Evolutionary conservation across 306 rosid species (phyloP), one percentile per base, ranked within the genome.

Genomic region (Dryas alaskensis): DNA sequence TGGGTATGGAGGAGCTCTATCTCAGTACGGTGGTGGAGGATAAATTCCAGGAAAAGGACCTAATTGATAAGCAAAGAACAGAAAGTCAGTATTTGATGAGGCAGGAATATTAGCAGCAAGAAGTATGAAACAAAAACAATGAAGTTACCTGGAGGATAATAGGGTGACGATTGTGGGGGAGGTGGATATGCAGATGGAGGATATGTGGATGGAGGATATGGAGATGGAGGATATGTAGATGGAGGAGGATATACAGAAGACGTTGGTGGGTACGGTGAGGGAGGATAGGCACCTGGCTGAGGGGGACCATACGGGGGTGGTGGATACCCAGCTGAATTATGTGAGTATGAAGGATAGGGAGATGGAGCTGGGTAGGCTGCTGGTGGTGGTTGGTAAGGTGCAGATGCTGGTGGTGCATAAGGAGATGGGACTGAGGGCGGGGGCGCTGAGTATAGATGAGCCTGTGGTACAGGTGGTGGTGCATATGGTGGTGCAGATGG

Each of bases 1-100:
- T 31, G 65, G 22, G 8, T 1, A 14, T 16, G 66, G 31, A 19
- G 16, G 69, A 61, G 45, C 75, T 61, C 37, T 44, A 25, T 64
- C 61, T 92, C 84, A 88, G 62, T 90, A 88, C 10, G 84, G 95
- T 6, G 82, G 92, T 27, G 92, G 94, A 73, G 95, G 95, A 82
- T 87, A 90, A 2, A 52, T 39, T 80, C 98, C 96, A 27, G 85
- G 78, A 57, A 69, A 83, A 43, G 74, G 84, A 73, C 84, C 80
- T 81, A 78, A 76, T 44, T 48, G 40, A 25, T 76, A 65, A 71
- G 17, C 55, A 67, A 45, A 76, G 10, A 54, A 51, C 14, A 80
- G 10, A 42, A 53, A 22, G 47, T 73, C 44, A 54, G 80, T 77
- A 55, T 39, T 27, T 8, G 27, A n/a, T 16, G 25, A 2, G 51